Percentiles rank a stretch among this genome's conserved stretches.
Conservation (phyloP, 768 basidiomycete genomes). For the Exidia glandulosa region DNA sequence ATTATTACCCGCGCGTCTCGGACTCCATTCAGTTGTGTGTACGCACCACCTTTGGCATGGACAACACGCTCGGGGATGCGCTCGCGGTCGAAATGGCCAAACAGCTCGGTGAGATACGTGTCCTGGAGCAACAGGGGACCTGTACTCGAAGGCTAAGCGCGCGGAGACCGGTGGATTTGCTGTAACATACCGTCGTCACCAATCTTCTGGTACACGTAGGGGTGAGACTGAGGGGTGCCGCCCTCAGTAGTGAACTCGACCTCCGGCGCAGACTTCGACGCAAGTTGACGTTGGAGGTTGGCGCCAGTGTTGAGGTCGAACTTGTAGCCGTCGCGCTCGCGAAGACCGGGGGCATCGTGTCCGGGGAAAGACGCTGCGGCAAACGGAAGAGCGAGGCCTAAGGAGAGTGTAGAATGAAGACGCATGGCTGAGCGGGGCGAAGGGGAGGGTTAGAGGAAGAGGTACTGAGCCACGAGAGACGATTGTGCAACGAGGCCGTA, state of each 20-base stretch:
- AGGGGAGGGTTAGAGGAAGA: too few relatives aligned
- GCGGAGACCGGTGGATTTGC: background rate
- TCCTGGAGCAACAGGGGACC: background rate
- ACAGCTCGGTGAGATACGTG: constrained; percentile 19
- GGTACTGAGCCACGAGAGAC: too few relatives aligned
- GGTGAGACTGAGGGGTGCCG: background rate
- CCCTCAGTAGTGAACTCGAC: background rate
- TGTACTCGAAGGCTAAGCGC: background rate
- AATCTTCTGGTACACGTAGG: background rate
- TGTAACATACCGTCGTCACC: background rate
- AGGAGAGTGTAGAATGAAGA: background rate
- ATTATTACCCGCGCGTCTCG: background rate
- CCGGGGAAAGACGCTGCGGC: background rate
- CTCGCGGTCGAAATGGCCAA: constrained; percentile 90
- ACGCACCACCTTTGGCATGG: constrained; percentile 7
- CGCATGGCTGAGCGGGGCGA: background rate
- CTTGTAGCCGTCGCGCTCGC: background rate
- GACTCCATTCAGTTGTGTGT: background rate
- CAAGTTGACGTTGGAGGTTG: background rate
- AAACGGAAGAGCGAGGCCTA: background rate
- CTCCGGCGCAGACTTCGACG: background rate
- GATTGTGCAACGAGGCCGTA: too few relatives aligned
- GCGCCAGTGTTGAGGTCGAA: background rate
- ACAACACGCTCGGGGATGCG: constrained; percentile 47
- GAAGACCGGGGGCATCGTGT: background rate